Evolutionary conservation across 1,284 basidiomycete species (phyloP).

Genomic region (Mrakiaceae sp.): DNA sequence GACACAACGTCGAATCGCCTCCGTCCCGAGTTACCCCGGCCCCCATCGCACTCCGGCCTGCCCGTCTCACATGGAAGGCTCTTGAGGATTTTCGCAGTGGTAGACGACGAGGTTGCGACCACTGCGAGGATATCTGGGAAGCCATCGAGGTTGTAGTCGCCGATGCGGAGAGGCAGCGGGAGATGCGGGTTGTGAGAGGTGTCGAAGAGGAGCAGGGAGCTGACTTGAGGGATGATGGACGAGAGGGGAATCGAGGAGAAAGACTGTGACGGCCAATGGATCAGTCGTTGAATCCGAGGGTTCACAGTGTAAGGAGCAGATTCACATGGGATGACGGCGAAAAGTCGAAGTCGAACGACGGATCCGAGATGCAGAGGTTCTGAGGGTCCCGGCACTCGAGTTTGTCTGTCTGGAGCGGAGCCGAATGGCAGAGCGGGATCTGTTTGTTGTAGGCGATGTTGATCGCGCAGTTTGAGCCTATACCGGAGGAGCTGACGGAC

Average conservation of each 20-base stretch:
- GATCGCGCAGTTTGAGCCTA: slow-evolving; percentile 64
- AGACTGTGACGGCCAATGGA: slow-evolving; percentile 38
- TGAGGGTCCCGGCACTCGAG: slow-evolving; percentile 60
- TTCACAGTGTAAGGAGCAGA: too few relatives aligned
- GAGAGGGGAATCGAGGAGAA: slow-evolving; percentile 57
- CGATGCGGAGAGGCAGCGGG: slow-evolving; percentile 68
- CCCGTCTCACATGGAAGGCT: slow-evolving; percentile 57
- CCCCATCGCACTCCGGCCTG: slow-evolving; percentile 46
- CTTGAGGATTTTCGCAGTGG: slow-evolving; percentile 52
- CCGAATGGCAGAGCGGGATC: slow-evolving; percentile 56
- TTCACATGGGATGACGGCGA: slow-evolving; percentile 17
- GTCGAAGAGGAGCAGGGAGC: slow-evolving; percentile 56
- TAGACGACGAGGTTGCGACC: slow-evolving; percentile 36
- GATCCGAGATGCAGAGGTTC: slow-evolving; percentile 70
- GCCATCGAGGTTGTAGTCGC: slow-evolving; percentile 88
- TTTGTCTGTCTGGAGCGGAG: neutral
- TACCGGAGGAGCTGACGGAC: slow-evolving; percentile 53
- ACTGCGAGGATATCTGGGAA: slow-evolving; percentile 82
- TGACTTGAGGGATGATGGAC: slow-evolving; percentile 44
- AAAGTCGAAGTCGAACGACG: slow-evolving; percentile 67
- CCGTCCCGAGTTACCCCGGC: slow-evolving; percentile 38
- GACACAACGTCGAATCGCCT: slow-evolving; percentile 42
- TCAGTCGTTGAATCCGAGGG: too few relatives aligned
- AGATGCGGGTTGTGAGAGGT: slow-evolving; percentile 46
- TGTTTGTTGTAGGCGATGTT: slow-evolving; percentile 94